Conservation (phyloP, 2,329 filamentous ascomycete genomes). For the Thermoascus crustaceus region DNA sequence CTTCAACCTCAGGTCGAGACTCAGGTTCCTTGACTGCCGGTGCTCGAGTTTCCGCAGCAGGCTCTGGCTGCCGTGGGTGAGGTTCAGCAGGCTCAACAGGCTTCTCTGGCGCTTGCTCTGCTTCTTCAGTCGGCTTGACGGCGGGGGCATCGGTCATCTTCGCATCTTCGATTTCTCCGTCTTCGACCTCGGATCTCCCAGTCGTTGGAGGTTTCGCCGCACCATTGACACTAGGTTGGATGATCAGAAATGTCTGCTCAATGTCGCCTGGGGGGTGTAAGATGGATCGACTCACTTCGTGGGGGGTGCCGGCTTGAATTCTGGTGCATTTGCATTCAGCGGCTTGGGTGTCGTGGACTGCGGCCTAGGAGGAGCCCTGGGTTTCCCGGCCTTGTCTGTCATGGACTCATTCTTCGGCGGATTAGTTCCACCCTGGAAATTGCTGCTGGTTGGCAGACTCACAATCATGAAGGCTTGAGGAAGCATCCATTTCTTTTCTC, state of each 20-base stretch:
- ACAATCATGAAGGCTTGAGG: conserved; percentile 39
- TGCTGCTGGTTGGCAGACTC: conserved; percentile 15
- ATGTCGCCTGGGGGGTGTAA: neutral
- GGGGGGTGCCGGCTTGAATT: conserved; percentile 30
- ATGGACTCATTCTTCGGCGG: conserved; percentile 19
- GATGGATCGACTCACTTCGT: conserved; percentile 27
- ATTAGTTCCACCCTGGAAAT: conserved; percentile 12
- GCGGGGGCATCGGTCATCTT: conserved; percentile 30
- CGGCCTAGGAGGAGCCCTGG: conserved; percentile 19
- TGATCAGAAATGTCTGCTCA: conserved; percentile 14
- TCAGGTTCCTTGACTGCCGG: neutral
- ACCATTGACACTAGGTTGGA: conserved; percentile 20
- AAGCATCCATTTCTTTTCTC: conserved; percentile 43
- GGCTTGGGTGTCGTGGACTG: conserved; percentile 25
- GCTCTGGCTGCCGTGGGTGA: neutral
- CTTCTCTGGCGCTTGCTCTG: conserved; percentile 2
- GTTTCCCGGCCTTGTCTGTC: conserved; percentile 16
- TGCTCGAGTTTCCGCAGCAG: neutral
- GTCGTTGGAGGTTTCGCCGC: conserved; percentile 15
- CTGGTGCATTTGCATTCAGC: conserved; percentile 34
- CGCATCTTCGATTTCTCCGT: conserved; percentile 40
- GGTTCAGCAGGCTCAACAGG: neutral
- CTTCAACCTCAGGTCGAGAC: neutral
- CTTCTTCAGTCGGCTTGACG: conserved; percentile 7
- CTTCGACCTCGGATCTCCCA: conserved; percentile 33